Base-by-base conservation (phyloP, 1,139 yeast species). In the Sugiyamaella neomexicana region DNA sequence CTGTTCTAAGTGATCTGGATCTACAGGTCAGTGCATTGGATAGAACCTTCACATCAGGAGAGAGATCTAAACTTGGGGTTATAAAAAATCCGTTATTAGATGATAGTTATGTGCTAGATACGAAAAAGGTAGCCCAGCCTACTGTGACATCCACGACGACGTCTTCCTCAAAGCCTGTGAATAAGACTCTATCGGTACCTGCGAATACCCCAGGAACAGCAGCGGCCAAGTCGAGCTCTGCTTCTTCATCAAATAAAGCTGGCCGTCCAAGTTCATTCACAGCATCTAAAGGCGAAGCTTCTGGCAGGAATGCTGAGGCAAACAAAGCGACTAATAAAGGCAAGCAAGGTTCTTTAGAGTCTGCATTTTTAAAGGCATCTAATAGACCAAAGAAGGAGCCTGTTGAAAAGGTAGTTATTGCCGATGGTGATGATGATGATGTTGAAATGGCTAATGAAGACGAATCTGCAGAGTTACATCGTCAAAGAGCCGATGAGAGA, bases 381-480 rank as follows among this genome's bases (percentile, higher is more conserved):
- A 48, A 15, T 20, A 50, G 52, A 4, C 56, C 54, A 6, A 34
- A 48, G 13, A 48, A 43, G 37, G 58, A 52, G 38, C 55, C 59
- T 3, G 42, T 34, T 36, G 63, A 54, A 38, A 54, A 51, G 43
- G 63, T 56, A 3, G 55, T 59, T 23, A 54, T 60, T 6, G 62
- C 57, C 12, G 57, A 54, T 13, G 47, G 50, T 25, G 46, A 43
- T 17, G 64, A 43, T 17, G 64, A 55, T n/a, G 46, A 50, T 44
- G 46, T 47, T 52, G 59, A 50, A 10, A 60, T 47, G 27, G 38
- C 23, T 10, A 59, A 60, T 7, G 45, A 29, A 3, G 48, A 50
- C 43, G 54, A 44, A 10, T 29, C 32, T 15, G 53, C 25, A 25
- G 42, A 12, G 10, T 29, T 23, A 27, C 20, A 29, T 38, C 42